Base-by-base conservation (phyloP, 2,329 filamentous ascomycete genomes). In the Triangularia setosa region DNA sequence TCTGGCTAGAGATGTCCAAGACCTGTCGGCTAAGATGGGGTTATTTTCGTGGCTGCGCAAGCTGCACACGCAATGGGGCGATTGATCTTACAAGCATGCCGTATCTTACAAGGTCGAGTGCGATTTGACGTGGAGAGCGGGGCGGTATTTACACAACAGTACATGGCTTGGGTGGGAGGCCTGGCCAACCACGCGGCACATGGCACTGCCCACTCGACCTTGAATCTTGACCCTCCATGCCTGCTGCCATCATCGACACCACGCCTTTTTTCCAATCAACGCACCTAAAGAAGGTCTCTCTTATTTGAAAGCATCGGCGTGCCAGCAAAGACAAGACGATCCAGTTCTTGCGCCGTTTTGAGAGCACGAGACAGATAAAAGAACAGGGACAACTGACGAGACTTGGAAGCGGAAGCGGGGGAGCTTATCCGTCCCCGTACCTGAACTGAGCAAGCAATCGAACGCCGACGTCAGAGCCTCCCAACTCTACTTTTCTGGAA, bases 21-120 rank as follows among this genome's bases (percentile, higher is more conserved):
- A 40, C 4, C 12, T 40, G 33, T n/a, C 33, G 33, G 33, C 33
- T n/a, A 40, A 7, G 33, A 16, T 40, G 25, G 21, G 23, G 35
- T 7, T 60, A 27, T 48, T 28, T 48, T 60, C 35, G 67, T 64
- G 65, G 67, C 67, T 69, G 67, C 67, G 67, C 67, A 67, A 67
- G 64, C 64, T 44, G 57, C 54, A n/a, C 64, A 66, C 67, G 67
- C 62, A 69, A 69, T 64, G 57, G 55, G 65, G 33, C 33, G 33
- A 4, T 3, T 40, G 33, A 5, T n/a, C 14, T 40, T 40, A 40
- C 14, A 5, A 4, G 5, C 2, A 16, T 40, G n/a, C 33, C 14
- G 33, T 40, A 40, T 40, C 16, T 40, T 40, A 40, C 33, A 8
- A 33, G 6, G 21, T 18, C 7, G 21, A 7, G 21, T 48, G n/a